Conservation (phyloP, 1,139 yeast species). For the Sugiyamaella neomexicana region DNA sequence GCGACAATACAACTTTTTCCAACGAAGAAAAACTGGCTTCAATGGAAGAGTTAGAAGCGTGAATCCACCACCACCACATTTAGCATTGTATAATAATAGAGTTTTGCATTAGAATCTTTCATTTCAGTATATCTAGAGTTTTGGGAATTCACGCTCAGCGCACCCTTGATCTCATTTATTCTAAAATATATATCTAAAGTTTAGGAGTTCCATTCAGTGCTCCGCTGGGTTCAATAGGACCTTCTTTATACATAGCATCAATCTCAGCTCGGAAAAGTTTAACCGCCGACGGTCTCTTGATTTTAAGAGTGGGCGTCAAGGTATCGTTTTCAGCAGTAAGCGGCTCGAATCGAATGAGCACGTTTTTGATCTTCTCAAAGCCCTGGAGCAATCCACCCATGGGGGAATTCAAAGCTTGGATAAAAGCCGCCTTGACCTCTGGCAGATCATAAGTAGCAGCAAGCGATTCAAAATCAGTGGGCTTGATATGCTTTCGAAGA, state of each 20-base stretch:
- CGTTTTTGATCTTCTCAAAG: conserved; percentile 67
- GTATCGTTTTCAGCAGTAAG: conserved; percentile 62
- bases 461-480: conserved; percentile 37
- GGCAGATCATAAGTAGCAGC: conserved; percentile 35
- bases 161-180: conserved; percentile 10
- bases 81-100: background rate
- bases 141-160: conserved; percentile 2
- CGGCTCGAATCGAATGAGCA: conserved; percentile 62
- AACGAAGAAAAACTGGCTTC: conserved; percentile 4
- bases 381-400: conserved; percentile 43
- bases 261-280: conserved; percentile 52
- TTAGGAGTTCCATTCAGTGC: conserved; percentile 6
- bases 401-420: conserved; percentile 37
- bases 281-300: conserved; percentile 61
- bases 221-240: conserved; percentile 35
- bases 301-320: conserved; percentile 74
- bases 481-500: conserved; percentile 28
- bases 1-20: background rate
- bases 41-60: conserved; percentile 11
- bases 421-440: conserved; percentile 38
- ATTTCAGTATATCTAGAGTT: conserved; percentile 1
- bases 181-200: conserved; percentile 9
- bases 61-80: background rate
- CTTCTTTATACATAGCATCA: conserved; percentile 61
- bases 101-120: background rate